Conservation (phyloP, 169 alveolate species). For the Plasmodium ovale region DNA sequence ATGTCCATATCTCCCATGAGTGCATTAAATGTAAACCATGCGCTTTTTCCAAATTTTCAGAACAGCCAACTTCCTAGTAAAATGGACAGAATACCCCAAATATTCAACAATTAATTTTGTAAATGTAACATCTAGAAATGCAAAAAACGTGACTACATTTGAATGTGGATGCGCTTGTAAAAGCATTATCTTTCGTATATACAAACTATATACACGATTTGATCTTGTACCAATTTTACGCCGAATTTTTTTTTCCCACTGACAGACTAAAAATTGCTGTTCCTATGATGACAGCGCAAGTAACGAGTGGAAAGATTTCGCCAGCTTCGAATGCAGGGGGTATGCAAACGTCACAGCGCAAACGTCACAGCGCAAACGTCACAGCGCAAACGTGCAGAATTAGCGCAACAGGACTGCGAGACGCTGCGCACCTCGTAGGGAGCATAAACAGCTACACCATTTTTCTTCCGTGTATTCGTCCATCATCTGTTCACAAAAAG, state of each 20-base stretch:
- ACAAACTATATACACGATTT: not conserved
- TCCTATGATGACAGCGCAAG: constrained; percentile 25
- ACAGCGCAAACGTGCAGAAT: too few species aligned
- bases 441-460: too few species aligned
- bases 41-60: constrained; percentile 1
- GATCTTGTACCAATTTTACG: not conserved
- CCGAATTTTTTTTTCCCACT: not conserved
- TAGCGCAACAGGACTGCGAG: too few species aligned
- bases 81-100: constrained; percentile 74
- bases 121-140: constrained; percentile 2
- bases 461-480: too few species aligned
- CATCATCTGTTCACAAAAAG: too few species aligned
- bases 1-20: not conserved
- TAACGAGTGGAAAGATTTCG: constrained; percentile 55
- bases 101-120: constrained; percentile 65
- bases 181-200: not conserved
- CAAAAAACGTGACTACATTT: not conserved
- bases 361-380: too few species aligned
- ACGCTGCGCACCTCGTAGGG: too few species aligned
- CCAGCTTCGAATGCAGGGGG: constrained; percentile 72
- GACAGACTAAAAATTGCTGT: constrained; percentile 46
- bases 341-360: too few species aligned
- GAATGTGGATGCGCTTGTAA: not conserved
- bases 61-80: constrained; percentile 55
- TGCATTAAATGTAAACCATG: not conserved